phyloP scores from a whole-genome alignment of 2,329 filamentous ascomycete genomes.

The Paracoccidioides lutzii region DNA sequence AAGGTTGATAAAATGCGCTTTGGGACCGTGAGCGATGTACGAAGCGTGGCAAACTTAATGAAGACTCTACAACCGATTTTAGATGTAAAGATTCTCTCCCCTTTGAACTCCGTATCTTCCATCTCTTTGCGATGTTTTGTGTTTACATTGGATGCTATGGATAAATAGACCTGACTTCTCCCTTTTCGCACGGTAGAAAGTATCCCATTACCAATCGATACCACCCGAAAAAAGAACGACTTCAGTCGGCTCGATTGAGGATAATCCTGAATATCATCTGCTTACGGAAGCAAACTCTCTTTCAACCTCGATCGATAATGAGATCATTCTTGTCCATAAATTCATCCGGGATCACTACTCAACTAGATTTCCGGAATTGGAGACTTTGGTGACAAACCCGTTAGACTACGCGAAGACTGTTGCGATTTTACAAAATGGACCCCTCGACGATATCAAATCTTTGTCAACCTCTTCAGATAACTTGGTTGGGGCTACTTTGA shows the following conservation, averaged over 20 bases:
- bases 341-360: constrained; percentile 95
- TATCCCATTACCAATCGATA: constrained; percentile 60
- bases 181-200: constrained; percentile 51
- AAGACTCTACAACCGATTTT: constrained; percentile 67
- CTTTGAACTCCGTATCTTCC: constrained; percentile 11
- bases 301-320: constrained; percentile 84
- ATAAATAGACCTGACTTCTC: constrained; percentile 56
- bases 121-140: constrained; percentile 21
- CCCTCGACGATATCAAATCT: constrained; percentile 74
- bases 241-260: constrained; percentile 71
- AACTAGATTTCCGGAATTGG: constrained; percentile 80
- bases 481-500: constrained; percentile 59
- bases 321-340: constrained; percentile 89
- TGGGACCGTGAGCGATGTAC: constrained; percentile 59
- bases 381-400: constrained; percentile 78
- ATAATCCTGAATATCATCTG: constrained; percentile 82
- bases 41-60: constrained; percentile 68
- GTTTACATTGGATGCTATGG: constrained; percentile 49
- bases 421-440: constrained; percentile 81
- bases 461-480: constrained; percentile 69
- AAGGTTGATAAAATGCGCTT: constrained; percentile 73
- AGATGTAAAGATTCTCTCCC: constrained; percentile 46
- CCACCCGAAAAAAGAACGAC: constrained; percentile 51
- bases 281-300: constrained; percentile 79
- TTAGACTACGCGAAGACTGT: constrained; percentile 94